phyloP scores from a whole-genome alignment of 2,329 filamentous ascomycete genomes.

The Fusarium anthophilum region DNA sequence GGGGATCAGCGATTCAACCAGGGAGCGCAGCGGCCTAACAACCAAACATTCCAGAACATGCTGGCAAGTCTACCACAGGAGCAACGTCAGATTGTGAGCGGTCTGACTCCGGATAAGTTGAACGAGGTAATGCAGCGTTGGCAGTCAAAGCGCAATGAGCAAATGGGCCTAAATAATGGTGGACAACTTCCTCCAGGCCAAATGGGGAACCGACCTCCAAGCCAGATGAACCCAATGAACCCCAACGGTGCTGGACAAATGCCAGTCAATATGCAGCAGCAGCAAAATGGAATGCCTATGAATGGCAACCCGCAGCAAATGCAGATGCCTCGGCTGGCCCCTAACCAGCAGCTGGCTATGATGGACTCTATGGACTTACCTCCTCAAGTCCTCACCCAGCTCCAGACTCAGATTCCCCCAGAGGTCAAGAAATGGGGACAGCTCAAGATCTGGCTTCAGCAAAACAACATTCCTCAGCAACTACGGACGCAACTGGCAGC shows the following conservation, averaged over 20 bases:
- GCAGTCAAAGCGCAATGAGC: constrained; percentile 52
- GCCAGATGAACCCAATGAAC: constrained; percentile 47
- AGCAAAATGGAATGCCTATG: constrained; percentile 41
- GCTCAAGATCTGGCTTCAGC: constrained; percentile 54
- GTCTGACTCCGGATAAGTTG: constrained; percentile 59
- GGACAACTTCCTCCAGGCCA: constrained; percentile 45
- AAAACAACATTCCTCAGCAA: constrained; percentile 48
- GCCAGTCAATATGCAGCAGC: constrained; percentile 46
- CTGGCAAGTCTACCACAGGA: constrained; percentile 57
- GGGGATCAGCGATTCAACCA: constrained; percentile 64
- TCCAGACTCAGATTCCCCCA: constrained; percentile 46
- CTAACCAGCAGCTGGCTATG: constrained; percentile 48
- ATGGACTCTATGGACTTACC: constrained; percentile 63
- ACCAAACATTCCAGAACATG: constrained; percentile 54
- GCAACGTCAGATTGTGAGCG: constrained; percentile 55
- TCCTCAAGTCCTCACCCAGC: constrained; percentile 44
- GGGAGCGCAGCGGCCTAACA: constrained; percentile 57
- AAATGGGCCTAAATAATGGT: constrained; percentile 47
- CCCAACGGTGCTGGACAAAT: constrained; percentile 45
- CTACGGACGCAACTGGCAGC: constrained; percentile 46
- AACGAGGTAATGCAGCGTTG: constrained; percentile 62
- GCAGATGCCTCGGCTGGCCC: constrained; percentile 41
- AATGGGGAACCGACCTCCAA: constrained; percentile 45
- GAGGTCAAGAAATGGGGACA: constrained; percentile 62
- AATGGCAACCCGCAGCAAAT: constrained; percentile 44